Base-by-base conservation (phyloP, 768 basidiomycete genomes). In the Coprinopsis marcescibilis region DNA sequence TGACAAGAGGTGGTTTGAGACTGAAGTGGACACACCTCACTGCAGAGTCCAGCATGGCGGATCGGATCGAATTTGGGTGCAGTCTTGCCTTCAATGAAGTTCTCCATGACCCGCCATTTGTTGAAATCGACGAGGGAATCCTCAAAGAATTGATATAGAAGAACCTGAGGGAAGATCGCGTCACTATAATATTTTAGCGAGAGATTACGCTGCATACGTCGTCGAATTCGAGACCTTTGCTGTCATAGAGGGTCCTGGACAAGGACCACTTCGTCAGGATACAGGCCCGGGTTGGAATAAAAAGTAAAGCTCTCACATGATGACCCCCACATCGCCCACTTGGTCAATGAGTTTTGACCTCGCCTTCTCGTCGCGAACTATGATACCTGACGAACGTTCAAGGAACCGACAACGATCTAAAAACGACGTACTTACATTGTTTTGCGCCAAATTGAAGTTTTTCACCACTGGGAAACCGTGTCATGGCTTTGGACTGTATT, bases 61-160 rank as follows among this genome's bases (percentile, higher is more conserved):
- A 60, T 54, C 29, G 71, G 66, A 32, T 82, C 71, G 50, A 80
- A 82, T 7, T 57, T 53, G 0, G 81, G 80, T 15, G 69, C 70
- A 4, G 41, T 30, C 11, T 26, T 41, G 12, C 62, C 59, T 26
- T 65, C 57, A 0, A 69, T 36, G 0, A 61, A 63, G 43, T 76
- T 76, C 3, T 80, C 55, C 2, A 85, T 62, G 2, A 83, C 68
- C 7, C 81, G 67, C 84, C 84, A 86, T 37, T 80, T 78, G 0
- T 75, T 60, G 1, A 60, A 45, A 36, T 74, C 72, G 1, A 75
- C 61, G 0, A 61, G 55, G 0, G 85, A 88, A 52, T 83, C 80
- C 24, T 76, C 73, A 53, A 88, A 88, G 60, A 86, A 87, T 51
- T 87, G 79, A 55, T 81, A 87, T 6, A 88, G 56, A 0, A 88